Percentiles rank a stretch among this genome's conserved stretches.
Evolutionary conservation across 2,329 filamentous ascomycete genomes (phyloP).

Genomic region (Helicocarpus griseus): DNA sequence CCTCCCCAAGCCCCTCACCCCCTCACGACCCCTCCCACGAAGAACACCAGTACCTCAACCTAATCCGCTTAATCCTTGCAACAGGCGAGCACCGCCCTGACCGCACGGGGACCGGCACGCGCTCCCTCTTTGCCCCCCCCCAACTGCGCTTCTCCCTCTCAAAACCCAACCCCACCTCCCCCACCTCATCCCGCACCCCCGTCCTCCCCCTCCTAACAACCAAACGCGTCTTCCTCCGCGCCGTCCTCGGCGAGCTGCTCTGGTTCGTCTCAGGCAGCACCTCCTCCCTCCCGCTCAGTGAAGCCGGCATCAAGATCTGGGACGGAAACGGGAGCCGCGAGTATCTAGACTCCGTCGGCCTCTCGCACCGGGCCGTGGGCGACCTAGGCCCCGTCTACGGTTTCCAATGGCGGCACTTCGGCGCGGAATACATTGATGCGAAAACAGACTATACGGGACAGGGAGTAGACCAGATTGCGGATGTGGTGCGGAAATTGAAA

Average conservation of each 20-base stretch:
- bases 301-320: constrained; percentile 90
- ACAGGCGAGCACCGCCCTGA: constrained; percentile 83
- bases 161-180: constrained; percentile 36
- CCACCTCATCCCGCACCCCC: constrained; percentile 38
- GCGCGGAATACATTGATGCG: constrained; percentile 74
- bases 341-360: constrained; percentile 77
- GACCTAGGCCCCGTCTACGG: constrained; percentile 95
- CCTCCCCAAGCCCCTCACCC: constrained; percentile 10
- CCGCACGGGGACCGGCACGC: constrained; percentile 85
- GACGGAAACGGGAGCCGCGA: constrained; percentile 89
- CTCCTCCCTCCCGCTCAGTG: constrained; percentile 64
- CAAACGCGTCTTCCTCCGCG: constrained; percentile 88
- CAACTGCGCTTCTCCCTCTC: constrained; percentile 82
- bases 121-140: constrained; percentile 76
- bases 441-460: constrained; percentile 74
- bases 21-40: constrained; percentile 49
- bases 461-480: constrained; percentile 86
- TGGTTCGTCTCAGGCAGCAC: constrained; percentile 90
- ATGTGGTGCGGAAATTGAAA: constrained; percentile 78
- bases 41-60: constrained; percentile 86
- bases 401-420: constrained; percentile 98
- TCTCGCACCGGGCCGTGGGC: constrained; percentile 71
- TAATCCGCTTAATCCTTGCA: constrained; percentile 75
- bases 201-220: constrained; percentile 91
- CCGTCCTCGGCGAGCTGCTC: constrained; percentile 82